phyloP scores from a whole-genome alignment of 805 yeast species.

The Saccharomyces paradoxus region DNA sequence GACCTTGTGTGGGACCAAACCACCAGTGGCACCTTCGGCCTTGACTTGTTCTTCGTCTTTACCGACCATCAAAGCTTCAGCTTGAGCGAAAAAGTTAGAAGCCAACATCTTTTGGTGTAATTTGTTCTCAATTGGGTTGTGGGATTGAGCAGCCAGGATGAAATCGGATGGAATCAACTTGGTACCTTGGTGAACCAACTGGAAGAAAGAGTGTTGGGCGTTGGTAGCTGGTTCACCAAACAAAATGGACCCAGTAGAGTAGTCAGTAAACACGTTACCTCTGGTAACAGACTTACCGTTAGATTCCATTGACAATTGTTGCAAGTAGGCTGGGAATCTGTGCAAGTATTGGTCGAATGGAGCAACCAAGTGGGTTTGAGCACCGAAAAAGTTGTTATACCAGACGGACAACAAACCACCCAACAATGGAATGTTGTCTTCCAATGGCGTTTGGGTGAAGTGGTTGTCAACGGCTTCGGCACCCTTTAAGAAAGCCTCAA shows the following conservation, averaged over 20 bases:
- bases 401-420: conserved; percentile 94
- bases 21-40: conserved; percentile 82
- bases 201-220: conserved; percentile 99
- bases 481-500: conserved; percentile 86
- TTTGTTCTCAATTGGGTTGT: conserved; percentile 91
- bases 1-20: conserved; percentile 87
- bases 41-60: conserved; percentile 77
- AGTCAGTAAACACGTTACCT: conserved; percentile 81
- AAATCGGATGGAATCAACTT: conserved; percentile 95
- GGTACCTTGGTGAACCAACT: conserved; percentile 97
- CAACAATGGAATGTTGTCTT: conserved; percentile 81
- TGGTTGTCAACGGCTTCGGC: conserved; percentile 96
- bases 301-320: conserved; percentile 97
- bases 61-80: conserved; percentile 96
- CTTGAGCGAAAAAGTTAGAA: conserved; percentile 97
- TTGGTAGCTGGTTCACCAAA: conserved; percentile 99
- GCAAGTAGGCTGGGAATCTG: conserved; percentile 98
- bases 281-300: conserved; percentile 97
- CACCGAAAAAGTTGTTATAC: conserved; percentile 97
- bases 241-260: conserved; percentile 90
- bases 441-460: conserved; percentile 75
- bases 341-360: conserved; percentile 98
- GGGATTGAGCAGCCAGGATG: conserved; percentile 93
- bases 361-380: conserved; percentile 96
- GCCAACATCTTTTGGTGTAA: conserved; percentile 97